Percentiles rank a stretch among this genome's conserved stretches.
These are phyloP conservation scores for Phytophthora parvispora DNA, from an alignment of 352 stramenopile species.

Conservation along the genomic window DNA sequence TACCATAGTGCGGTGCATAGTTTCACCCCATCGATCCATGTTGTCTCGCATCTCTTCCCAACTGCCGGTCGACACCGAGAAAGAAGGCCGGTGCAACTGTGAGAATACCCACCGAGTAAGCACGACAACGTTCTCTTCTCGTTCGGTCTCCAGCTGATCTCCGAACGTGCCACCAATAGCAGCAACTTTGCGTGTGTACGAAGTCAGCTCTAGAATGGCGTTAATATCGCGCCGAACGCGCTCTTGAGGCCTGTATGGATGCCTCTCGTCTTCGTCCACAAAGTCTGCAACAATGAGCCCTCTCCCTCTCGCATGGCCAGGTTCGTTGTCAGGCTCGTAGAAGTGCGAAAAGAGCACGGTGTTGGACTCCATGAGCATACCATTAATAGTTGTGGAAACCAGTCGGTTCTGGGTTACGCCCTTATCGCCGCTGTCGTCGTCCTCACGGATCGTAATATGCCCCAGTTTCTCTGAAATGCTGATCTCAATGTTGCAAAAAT, in stretches of 20 bases:
- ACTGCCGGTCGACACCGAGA: constrained; percentile 22
- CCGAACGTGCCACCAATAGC: constrained; percentile 9
- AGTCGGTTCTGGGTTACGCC: constrained; percentile 42
- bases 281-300: constrained; percentile 49
- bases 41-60: constrained; percentile 48
- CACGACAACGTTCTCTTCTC: constrained; percentile 41
- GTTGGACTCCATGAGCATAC: constrained; percentile 47
- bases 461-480: constrained; percentile 49
- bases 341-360: constrained; percentile 45
- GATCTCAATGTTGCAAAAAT: constrained; percentile 53
- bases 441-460: constrained; percentile 50
- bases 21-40: constrained; percentile 48
- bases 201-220: constrained; percentile 39
- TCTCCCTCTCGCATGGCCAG: constrained; percentile 17
- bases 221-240: constrained; percentile 44
- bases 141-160: background rate
- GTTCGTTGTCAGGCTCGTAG: constrained; percentile 18
- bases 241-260: constrained; percentile 41
- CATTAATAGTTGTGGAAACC: constrained; percentile 41
- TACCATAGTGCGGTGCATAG: constrained; percentile 38
- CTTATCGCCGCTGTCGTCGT: constrained; percentile 40
- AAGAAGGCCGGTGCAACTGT: constrained; percentile 34
- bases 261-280: constrained; percentile 42
- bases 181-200: constrained; percentile 30
- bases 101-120: constrained; percentile 45